A percentile compares a stretch with the other conserved stretches of the same genome.
phyloP scores from a whole-genome alignment of 176 grass and related monocot genomes.

The Avena atlantica region DNA sequence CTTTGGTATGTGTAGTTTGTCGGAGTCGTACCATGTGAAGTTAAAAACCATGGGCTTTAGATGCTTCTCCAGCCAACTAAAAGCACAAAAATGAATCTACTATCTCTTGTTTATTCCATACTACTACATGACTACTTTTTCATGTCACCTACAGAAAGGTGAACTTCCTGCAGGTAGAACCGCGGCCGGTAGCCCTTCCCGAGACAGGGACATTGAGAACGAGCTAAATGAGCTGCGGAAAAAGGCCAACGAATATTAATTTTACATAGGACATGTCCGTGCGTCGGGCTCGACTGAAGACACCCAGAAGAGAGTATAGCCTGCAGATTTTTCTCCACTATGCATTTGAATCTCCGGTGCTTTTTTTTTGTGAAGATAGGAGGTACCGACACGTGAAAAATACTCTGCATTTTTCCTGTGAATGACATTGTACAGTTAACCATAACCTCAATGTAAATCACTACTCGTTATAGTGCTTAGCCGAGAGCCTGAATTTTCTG shows the following conservation, averaged over 20 bases:
- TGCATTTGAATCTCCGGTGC: slow-evolving; percentile 4
- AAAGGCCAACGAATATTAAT: slow-evolving; percentile 82
- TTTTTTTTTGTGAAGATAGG: slow-evolving; percentile 21
- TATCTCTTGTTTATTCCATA: not conserved
- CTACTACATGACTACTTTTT: slow-evolving; percentile 14
- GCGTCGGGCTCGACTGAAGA: not conserved
- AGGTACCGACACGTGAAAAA: slow-evolving; percentile 15
- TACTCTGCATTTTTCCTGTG: slow-evolving; percentile 29
- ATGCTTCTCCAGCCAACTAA: not conserved
- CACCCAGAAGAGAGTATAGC: slow-evolving; percentile 25
- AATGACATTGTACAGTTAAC: slow-evolving; percentile 56
- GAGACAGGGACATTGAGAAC: slow-evolving; percentile 79
- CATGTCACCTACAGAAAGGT: slow-evolving; percentile 70
- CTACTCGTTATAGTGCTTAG: slow-evolving; percentile 24
- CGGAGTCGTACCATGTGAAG: slow-evolving; percentile 32
- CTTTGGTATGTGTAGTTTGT: slow-evolving; percentile 58
- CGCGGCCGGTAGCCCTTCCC: slow-evolving; percentile 54
- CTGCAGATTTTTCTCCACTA: slow-evolving; percentile 19
- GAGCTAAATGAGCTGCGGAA: slow-evolving; percentile 87
- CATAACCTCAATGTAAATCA: slow-evolving; percentile 43
- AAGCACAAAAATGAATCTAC: not conserved
- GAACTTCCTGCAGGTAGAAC: slow-evolving; percentile 83
- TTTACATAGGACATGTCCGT: not conserved
- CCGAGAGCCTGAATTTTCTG: not conserved
- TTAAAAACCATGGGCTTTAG: not conserved